Percentiles rank a stretch among this genome's conserved stretches.
Evolutionary conservation across 2,329 filamentous ascomycete genomes (phyloP).

Genomic region (Fusarium poae): DNA sequence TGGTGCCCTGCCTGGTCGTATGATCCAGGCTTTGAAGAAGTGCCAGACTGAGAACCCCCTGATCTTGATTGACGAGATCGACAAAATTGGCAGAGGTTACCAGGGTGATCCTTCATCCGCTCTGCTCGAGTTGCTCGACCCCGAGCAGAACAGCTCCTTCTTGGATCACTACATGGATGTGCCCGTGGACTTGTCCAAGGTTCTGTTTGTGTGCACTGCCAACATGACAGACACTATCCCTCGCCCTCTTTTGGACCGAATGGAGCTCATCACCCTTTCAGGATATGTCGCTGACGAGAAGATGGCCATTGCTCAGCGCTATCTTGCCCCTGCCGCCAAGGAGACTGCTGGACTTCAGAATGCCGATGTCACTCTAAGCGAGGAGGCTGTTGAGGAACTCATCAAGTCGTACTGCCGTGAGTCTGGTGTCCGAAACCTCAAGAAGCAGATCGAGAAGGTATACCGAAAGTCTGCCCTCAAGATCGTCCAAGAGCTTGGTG

Average conservation of each 20-base stretch:
- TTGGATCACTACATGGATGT: slow-evolving; percentile 99
- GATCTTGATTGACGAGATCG: slow-evolving; percentile 95
- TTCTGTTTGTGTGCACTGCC: slow-evolving; percentile 97
- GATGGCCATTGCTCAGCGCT: slow-evolving; percentile 96
- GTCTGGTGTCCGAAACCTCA: slow-evolving; percentile 95
- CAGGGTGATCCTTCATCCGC: slow-evolving; percentile 97
- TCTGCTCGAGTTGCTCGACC: slow-evolving; percentile 91
- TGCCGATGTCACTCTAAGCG: slow-evolving; percentile 87
- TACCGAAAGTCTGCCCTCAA: slow-evolving; percentile 97
- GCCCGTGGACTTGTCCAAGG: slow-evolving; percentile 95
- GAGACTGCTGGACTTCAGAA: slow-evolving; percentile 91
- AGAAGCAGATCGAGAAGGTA: slow-evolving; percentile 99
- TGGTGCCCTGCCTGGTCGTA: slow-evolving; percentile 92
- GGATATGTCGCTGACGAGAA: slow-evolving; percentile 99
- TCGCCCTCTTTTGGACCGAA: slow-evolving; percentile 90
- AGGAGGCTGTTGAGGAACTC: slow-evolving; percentile 91
- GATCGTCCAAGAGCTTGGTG: slow-evolving; percentile 94
- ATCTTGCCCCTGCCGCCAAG: slow-evolving; percentile 93
- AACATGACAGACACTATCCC: slow-evolving; percentile 99
- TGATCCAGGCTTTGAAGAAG: slow-evolving; percentile 98
- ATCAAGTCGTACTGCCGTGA: slow-evolving; percentile 99
- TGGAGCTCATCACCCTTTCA: slow-evolving; percentile 97
- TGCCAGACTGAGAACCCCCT: slow-evolving; percentile 98
- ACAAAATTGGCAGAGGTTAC: slow-evolving; percentile 97
- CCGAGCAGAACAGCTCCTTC: slow-evolving; percentile 97